Evolutionary conservation across 1,139 yeast genomes (phyloP).

Genomic region (Petasospora rhodanensis): DNA sequence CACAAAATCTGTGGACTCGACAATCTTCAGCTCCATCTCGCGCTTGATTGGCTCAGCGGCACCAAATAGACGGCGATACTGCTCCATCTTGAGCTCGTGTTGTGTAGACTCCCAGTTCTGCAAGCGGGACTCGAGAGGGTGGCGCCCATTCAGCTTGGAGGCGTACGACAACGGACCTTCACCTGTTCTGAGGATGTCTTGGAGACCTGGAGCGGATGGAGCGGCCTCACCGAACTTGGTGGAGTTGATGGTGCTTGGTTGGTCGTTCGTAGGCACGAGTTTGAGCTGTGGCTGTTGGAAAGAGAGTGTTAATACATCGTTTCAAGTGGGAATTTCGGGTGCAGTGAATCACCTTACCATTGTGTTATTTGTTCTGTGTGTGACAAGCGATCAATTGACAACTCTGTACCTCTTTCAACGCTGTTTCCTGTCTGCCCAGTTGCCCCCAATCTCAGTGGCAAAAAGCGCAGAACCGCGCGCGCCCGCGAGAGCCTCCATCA

Average conservation of each 20-base stretch:
- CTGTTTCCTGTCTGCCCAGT: too few relatives aligned
- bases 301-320: too few relatives aligned
- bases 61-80: constrained; percentile 80
- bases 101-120: constrained; percentile 79
- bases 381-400: too few relatives aligned
- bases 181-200: constrained; percentile 51
- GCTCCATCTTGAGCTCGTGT: constrained; percentile 65
- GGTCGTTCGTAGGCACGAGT: constrained; percentile 44
- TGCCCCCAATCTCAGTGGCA: too few relatives aligned
- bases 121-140: constrained; percentile 78
- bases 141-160: constrained; percentile 73
- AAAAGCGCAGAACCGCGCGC: too few relatives aligned
- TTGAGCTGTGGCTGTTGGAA: constrained; percentile 37
- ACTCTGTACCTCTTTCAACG: too few relatives aligned
- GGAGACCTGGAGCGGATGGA: constrained; percentile 57
- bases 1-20: constrained; percentile 66
- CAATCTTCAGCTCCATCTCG: constrained; percentile 77
- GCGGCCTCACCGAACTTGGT: constrained; percentile 49
- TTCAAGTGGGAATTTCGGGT: too few relatives aligned
- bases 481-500: too few relatives aligned
- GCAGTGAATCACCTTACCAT: too few relatives aligned
- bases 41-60: constrained; percentile 92
- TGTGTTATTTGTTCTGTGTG: too few relatives aligned
- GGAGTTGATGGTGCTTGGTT: constrained; percentile 40
- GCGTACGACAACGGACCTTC: constrained; percentile 61